A percentile compares a stretch with the other conserved stretches of the same genome.
Evolutionary conservation across 2,329 filamentous ascomycete genomes (phyloP).

Genomic region (Cercospora sp.): DNA sequence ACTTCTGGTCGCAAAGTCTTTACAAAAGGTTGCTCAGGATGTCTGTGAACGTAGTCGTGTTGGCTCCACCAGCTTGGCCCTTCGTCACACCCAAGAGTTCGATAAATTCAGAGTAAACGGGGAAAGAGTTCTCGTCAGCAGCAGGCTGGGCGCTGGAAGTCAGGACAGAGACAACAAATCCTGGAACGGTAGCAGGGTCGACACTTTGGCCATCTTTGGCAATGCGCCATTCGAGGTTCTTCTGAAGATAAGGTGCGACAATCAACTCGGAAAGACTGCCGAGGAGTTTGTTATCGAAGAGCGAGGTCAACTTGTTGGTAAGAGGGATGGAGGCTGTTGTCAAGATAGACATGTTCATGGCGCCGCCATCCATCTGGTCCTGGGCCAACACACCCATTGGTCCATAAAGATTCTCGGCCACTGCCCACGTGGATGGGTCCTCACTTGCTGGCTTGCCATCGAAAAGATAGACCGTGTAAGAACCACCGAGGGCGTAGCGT

Average conservation of each 20-base stretch:
- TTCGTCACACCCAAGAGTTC: slow-evolving; percentile 25
- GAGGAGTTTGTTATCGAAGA: slow-evolving; percentile 36
- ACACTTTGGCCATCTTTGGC: slow-evolving; percentile 36
- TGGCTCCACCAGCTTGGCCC: slow-evolving; percentile 26
- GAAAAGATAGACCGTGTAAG: slow-evolving; percentile 69
- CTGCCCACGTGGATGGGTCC: slow-evolving; percentile 52
- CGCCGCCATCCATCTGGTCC: slow-evolving; percentile 17
- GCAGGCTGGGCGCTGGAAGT: slow-evolving; percentile 41
- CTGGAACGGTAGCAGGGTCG: slow-evolving; percentile 36
- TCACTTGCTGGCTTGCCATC: slow-evolving; percentile 52
- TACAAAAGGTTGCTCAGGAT: neutral
- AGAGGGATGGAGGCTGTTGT: slow-evolving; percentile 46
- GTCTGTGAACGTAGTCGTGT: slow-evolving; percentile 12
- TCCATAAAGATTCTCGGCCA: slow-evolving; percentile 59
- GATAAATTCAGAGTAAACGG: slow-evolving; percentile 37
- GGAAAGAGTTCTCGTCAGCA: slow-evolving; percentile 36
- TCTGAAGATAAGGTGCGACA: slow-evolving; percentile 36
- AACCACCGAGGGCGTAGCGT: slow-evolving; percentile 60
- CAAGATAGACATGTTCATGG: slow-evolving; percentile 13
- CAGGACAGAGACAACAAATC: slow-evolving; percentile 44
- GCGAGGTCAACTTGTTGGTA: slow-evolving; percentile 44
- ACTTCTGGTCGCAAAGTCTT: neutral
- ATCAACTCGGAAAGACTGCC: slow-evolving; percentile 30
- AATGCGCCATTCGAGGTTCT: slow-evolving; percentile 41
- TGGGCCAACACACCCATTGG: slow-evolving; percentile 51